phyloP scores from a whole-genome alignment of 768 basidiomycete species.

The Lactarius indigo region DNA sequence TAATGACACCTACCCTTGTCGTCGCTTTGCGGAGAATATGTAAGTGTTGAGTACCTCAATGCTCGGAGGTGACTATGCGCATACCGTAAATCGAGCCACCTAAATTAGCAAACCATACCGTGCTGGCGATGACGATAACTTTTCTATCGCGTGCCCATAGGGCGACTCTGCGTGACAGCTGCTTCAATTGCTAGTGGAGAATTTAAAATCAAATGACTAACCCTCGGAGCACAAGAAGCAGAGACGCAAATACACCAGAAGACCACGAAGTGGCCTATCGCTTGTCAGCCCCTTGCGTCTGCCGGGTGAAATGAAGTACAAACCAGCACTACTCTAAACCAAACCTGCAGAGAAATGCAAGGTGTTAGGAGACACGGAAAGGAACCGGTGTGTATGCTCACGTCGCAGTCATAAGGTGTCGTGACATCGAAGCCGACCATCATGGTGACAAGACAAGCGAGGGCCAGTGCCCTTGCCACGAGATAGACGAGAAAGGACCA shows the following conservation, averaged over 20 bases:
- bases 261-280: slow-evolving; percentile 16
- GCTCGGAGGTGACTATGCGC: background rate
- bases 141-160: slow-evolving; percentile 14
- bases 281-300: background rate
- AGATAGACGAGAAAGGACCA: slow-evolving; percentile 22
- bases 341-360: background rate
- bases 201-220: background rate
- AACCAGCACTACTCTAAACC: slow-evolving; percentile 9
- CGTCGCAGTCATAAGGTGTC: slow-evolving; percentile 4
- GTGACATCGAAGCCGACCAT: slow-evolving; percentile 13
- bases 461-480: slow-evolving; percentile 8
- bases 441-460: background rate
- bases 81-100: slow-evolving; percentile 9
- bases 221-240: slow-evolving; percentile 22
- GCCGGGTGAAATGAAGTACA: background rate
- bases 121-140: background rate
- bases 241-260: slow-evolving; percentile 10
- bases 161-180: slow-evolving; percentile 4
- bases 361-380: background rate
- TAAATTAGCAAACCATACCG: slow-evolving; percentile 10
- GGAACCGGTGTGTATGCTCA: background rate
- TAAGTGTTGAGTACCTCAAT: background rate
- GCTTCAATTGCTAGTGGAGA: background rate
- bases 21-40: background rate
- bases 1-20: slow-evolving; percentile 2